These are phyloP conservation scores for Persicaria maculosa DNA, from an alignment of 148 eudicot genomes.

Conservation along the genomic window DNA sequence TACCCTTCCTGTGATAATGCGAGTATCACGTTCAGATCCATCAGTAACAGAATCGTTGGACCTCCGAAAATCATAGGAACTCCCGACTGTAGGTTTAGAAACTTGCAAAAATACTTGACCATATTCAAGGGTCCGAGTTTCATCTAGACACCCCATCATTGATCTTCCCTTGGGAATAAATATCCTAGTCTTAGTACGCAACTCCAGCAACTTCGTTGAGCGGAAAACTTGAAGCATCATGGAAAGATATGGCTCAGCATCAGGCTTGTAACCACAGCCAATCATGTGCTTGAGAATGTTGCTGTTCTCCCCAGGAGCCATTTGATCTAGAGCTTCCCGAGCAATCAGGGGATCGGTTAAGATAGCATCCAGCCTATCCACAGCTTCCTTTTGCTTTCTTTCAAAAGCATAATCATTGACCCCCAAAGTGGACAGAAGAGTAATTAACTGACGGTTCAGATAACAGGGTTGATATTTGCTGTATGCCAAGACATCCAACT, in stretches of 20 bases:
- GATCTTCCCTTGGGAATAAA: slow-evolving; percentile 50
- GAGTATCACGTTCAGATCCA: slow-evolving; percentile 13
- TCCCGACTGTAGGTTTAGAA: slow-evolving; percentile 37
- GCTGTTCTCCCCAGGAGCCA: slow-evolving; percentile 68
- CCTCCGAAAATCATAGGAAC: slow-evolving; percentile 20
- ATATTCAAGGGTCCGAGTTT: slow-evolving; percentile 50
- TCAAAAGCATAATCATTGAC: slow-evolving; percentile 56
- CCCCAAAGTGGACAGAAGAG: slow-evolving; percentile 80
- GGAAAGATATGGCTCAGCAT: slow-evolving; percentile 57
- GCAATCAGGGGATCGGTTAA: slow-evolving; percentile 62
- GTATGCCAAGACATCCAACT: slow-evolving; percentile 63
- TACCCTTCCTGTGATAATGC: slow-evolving; percentile 38
- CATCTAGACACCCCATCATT: slow-evolving; percentile 79
- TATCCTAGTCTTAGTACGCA: slow-evolving; percentile 50
- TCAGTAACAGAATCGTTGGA: neutral
- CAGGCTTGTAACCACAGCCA: slow-evolving; percentile 63
- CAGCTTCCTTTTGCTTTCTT: slow-evolving; percentile 68
- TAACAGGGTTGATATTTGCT: slow-evolving; percentile 90
- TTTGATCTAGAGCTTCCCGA: slow-evolving; percentile 64
- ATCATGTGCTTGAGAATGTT: slow-evolving; percentile 59
- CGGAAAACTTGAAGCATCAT: slow-evolving; percentile 77
- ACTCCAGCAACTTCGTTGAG: slow-evolving; percentile 56
- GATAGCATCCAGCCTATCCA: slow-evolving; percentile 55
- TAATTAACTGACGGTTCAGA: slow-evolving; percentile 73
- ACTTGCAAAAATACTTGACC: slow-evolving; percentile 72